phyloP scores from a whole-genome alignment of 1,284 basidiomycete genomes.

The Ganoderma multipileum region DNA sequence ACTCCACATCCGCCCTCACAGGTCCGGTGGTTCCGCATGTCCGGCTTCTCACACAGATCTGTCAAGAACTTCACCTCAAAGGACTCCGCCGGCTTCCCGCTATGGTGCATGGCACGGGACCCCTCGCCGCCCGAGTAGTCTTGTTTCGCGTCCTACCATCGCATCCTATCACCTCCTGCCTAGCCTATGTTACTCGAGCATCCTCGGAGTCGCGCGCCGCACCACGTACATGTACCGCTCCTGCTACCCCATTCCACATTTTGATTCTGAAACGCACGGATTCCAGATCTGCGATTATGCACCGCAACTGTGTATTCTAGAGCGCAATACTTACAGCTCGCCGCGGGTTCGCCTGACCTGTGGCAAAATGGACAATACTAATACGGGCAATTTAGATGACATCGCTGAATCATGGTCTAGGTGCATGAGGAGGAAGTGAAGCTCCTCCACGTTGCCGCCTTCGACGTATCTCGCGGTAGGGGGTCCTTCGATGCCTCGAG shows the following conservation, averaged over 20 bases:
- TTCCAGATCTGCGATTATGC: conserved; percentile 1
- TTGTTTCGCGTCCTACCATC: background rate
- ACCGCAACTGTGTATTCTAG: conserved; percentile 3
- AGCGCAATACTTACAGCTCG: background rate
- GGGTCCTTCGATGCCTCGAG: background rate
- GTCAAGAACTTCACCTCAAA: conserved; percentile 38
- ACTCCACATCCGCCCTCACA: conserved; percentile 9
- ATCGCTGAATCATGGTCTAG: background rate
- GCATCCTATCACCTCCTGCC: no score
- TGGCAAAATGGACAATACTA: background rate
- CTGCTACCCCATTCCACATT: background rate
- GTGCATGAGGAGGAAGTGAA: background rate
- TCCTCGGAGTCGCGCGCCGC: background rate
- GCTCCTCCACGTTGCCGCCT: background rate
- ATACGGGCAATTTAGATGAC: background rate
- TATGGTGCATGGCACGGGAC: conserved; percentile 38
- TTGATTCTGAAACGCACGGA: background rate
- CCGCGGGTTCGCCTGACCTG: background rate
- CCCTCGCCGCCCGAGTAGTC: conserved; percentile 16
- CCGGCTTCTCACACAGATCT: conserved; percentile 34
- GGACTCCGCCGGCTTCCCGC: conserved; percentile 36
- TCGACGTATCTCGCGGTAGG: background rate
- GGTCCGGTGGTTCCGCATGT: conserved; percentile 36
- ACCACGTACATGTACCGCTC: background rate
- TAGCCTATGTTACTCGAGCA: background rate